Base-by-base conservation (phyloP, 768 basidiomycete species). In the Suillus fuscotomentosus region DNA sequence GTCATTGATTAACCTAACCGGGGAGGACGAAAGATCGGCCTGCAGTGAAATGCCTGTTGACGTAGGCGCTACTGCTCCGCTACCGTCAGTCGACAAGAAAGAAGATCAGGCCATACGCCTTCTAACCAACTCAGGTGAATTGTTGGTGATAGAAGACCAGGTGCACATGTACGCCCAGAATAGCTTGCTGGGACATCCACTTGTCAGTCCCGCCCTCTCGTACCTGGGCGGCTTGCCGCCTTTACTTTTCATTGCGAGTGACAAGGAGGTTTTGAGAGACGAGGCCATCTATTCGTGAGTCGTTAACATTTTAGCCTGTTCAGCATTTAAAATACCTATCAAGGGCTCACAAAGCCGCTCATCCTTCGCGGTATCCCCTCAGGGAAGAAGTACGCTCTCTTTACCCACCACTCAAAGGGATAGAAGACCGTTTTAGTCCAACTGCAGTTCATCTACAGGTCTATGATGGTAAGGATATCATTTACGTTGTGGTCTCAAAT, bases 171-270 rank as follows among this genome's bases (percentile, higher is more conserved):
- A 97, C 70, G 82, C 91, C 17, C 88, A 86, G 62, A 98, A 97
- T 71, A 88, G 82, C 63, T 77, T 93, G 66, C 70, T 97, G 2
- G 78, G 70, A 3, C 93, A 96, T 72, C 95, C 95, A 2, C 82
- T 95, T 56, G 86, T 99, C 47, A 95, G 92, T 67, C 90, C 95
- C 0, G 87, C 84, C 9, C 73, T 91, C 67, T 86, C 86, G 0
- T 95, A 94, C 75, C 83, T 99, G 13, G 97, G 97, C 6, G 96
- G 96, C 2, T 76, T 99, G 0, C 94, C 94, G 2, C 97, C 97
- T 14, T 71, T 99, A 54, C 77, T 94, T 31, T 77, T 99, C 68
- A 87, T 95, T 67, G 91, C 88, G 1, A 88, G 97, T 47, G 92
- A 97, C 63, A 91, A 90, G 70, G 97, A 99, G 77, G 94, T 97